These are phyloP conservation scores for Phialophora macrospora DNA, from an alignment of 2,329 filamentous ascomycete species.

Conservation along the genomic window DNA sequence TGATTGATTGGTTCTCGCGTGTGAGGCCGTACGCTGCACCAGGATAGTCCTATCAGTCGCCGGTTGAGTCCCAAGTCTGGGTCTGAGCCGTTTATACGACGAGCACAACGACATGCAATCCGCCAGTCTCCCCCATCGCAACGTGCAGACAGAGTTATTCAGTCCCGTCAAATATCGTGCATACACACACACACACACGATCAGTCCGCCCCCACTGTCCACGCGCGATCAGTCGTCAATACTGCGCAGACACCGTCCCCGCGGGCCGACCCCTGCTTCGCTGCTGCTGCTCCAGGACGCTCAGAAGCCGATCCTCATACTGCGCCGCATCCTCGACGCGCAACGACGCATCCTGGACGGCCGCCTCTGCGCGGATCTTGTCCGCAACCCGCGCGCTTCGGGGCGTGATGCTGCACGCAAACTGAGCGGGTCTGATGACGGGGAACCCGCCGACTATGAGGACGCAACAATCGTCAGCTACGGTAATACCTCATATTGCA, in stretches of 20 bases:
- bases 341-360: neutral
- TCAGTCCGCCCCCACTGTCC: no score
- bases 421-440: constrained; percentile 3
- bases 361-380: constrained; percentile 9
- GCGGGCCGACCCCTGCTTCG: neutral
- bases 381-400: neutral
- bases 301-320: constrained; percentile 2
- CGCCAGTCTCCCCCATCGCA: no score
- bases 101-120: no score
- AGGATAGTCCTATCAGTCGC: no score
- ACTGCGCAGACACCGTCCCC: neutral
- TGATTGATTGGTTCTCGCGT: neutral
- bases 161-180: no score
- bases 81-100: no score
- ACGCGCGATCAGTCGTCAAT: neutral
- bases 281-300: neutral
- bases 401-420: constrained; percentile 18
- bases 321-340: constrained; percentile 10
- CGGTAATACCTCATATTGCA: no score
- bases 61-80: no score
- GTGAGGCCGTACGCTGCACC: no score
- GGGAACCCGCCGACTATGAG: constrained; percentile 4
- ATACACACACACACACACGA: no score
- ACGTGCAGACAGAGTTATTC: no score
- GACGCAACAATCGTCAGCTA: constrained; percentile 4